Evolutionary conservation across 352 stramenopile genomes (phyloP).

Genomic region (Globisporangium mamillatum): DNA sequence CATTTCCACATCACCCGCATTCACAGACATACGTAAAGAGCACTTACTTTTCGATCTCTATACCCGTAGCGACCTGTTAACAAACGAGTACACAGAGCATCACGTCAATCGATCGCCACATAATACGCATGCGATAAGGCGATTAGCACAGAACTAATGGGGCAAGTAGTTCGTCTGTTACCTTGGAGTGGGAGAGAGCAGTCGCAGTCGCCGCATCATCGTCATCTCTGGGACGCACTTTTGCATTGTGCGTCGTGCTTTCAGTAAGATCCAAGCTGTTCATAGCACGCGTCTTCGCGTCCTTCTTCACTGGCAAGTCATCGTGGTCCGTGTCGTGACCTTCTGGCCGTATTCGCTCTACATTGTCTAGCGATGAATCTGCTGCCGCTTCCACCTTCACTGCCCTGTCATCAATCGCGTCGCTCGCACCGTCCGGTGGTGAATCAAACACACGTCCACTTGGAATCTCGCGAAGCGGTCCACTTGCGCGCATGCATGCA

Average conservation of each 20-base stretch:
- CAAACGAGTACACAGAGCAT: not conserved
- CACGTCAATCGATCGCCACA: not conserved
- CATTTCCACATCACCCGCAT: not conserved
- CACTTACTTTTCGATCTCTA: not conserved
- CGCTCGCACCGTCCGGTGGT: conserved; percentile 25
- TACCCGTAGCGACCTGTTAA: not conserved
- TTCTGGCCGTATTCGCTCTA: not conserved
- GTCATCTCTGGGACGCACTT: not conserved
- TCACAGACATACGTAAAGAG: not conserved
- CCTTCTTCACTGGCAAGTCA: conserved; percentile 3
- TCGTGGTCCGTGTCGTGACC: not conserved
- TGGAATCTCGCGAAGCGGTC: conserved; percentile 31
- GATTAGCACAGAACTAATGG: too few species aligned
- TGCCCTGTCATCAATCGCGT: conserved; percentile 44
- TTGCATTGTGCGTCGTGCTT: not conserved
- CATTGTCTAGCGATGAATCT: not conserved
- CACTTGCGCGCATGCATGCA: conserved; percentile 30
- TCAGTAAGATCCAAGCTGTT: not conserved
- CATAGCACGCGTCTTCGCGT: not conserved
- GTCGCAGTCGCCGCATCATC: not conserved
- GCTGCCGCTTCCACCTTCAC: conserved; percentile 54
- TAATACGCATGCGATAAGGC: too few species aligned
- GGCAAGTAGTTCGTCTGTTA: not conserved
- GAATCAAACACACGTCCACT: conserved; percentile 59
- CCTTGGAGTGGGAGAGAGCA: not conserved